phyloP scores from a whole-genome alignment of 2,329 filamentous ascomycete species.

The Sporothrix mexicana region DNA sequence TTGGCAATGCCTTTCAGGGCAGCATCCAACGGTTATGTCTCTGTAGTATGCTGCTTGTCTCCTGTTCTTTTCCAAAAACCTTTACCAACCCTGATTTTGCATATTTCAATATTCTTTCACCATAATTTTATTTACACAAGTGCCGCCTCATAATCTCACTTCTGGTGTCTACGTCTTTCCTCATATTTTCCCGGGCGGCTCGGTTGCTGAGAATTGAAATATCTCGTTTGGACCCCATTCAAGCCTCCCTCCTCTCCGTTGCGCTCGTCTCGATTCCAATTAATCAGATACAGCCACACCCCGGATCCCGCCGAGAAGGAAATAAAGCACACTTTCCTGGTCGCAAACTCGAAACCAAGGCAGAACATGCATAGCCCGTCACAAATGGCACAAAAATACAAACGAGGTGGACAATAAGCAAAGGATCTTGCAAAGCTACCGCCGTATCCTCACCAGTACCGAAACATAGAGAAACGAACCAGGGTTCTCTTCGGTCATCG shows the following conservation, averaged over 20 bases:
- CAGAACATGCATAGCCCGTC: conserved; percentile 23
- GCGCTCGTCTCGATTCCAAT: background rate
- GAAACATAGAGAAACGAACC: conserved; percentile 6
- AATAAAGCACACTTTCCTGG: conserved; percentile 12
- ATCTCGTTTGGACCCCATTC: background rate
- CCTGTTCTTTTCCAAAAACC: background rate
- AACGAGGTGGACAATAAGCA: background rate
- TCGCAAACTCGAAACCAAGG: conserved; percentile 25
- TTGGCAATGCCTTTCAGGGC: background rate
- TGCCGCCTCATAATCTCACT: background rate
- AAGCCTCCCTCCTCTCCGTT: background rate
- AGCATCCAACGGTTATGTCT: background rate
- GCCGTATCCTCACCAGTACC: background rate
- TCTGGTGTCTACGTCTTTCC: background rate
- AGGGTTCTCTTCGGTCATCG: background rate
- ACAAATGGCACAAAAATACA: background rate
- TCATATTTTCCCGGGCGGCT: conserved; percentile 4
- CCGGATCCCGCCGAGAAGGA: background rate
- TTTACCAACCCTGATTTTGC: background rate
- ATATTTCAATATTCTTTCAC: background rate
- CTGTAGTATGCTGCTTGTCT: background rate
- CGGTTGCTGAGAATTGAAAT: conserved; percentile 14
- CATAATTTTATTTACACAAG: background rate
- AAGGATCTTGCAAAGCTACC: background rate
- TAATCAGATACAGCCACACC: conserved; percentile 22